These are phyloP conservation scores for Colletotrichum sp. DNA, from an alignment of 2,329 filamentous ascomycete genomes.

Conservation along the genomic window DNA sequence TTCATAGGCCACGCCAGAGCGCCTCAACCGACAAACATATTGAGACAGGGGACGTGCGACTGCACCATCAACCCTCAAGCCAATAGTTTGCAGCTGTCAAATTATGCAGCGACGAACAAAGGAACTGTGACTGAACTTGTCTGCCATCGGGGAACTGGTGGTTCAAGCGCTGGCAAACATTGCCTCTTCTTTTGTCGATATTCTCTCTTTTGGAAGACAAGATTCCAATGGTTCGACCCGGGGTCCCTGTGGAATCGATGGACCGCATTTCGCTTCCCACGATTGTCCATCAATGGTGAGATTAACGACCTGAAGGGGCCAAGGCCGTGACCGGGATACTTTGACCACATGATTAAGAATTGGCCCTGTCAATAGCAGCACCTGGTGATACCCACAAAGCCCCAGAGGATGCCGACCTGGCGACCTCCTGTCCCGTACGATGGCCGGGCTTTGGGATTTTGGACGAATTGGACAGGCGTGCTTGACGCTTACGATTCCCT, in stretches of 20 bases:
- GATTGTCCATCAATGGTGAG: conserved; percentile 15
- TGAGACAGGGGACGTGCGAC: conserved; percentile 1
- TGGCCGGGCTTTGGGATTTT: neutral
- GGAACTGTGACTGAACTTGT: neutral
- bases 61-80: neutral
- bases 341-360: conserved; percentile 18
- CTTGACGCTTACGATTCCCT: neutral
- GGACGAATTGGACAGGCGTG: neutral
- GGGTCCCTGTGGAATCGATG: neutral
- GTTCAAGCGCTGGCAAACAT: conserved; percentile 3
- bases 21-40: conserved; percentile 3
- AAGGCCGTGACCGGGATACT: neutral
- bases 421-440: neutral
- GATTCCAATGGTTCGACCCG: neutral
- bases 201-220: neutral
- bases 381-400: neutral
- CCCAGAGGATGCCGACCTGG: neutral
- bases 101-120: neutral
- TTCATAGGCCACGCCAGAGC: neutral
- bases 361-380: neutral
- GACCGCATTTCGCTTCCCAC: conserved; percentile 16
- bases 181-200: neutral
- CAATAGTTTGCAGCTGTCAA: conserved; percentile 11
- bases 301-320: conserved; percentile 18
- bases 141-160: neutral